Evolutionary conservation across 495 filamentous ascomycete species (phyloP).

Genomic region (Xylaria castorea): DNA sequence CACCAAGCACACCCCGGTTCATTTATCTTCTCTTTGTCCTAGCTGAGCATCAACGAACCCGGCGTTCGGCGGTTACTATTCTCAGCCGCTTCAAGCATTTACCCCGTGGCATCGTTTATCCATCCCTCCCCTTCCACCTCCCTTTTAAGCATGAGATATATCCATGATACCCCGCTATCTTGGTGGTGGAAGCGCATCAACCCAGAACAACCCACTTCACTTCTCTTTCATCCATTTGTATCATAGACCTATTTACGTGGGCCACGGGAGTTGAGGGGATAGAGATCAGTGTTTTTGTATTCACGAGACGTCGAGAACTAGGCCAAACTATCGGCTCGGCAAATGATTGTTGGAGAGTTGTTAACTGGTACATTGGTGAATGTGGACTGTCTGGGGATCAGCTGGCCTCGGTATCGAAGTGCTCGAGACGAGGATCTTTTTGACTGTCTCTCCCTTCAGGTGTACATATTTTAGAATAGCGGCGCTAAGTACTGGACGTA

Average conservation of each 20-base stretch:
- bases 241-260: constrained; percentile 40
- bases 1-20: constrained; percentile 26
- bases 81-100: constrained; percentile 34
- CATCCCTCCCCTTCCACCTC: constrained; percentile 10
- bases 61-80: constrained; percentile 31
- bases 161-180: constrained; percentile 31
- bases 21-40: constrained; percentile 24
- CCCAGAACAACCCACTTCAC: constrained; percentile 18
- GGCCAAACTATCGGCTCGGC: neutral
- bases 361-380: constrained; percentile 25
- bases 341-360: constrained; percentile 13
- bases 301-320: constrained; percentile 21
- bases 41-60: constrained; percentile 31
- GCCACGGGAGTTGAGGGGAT: constrained; percentile 40
- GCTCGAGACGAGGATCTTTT: constrained; percentile 42
- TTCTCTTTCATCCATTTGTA: constrained; percentile 36
- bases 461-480: constrained; percentile 44
- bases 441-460: constrained; percentile 36
- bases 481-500: constrained; percentile 30
- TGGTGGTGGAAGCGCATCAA: constrained; percentile 25
- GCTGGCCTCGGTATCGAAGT: constrained; percentile 45
- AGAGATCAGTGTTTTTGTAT: constrained; percentile 35
- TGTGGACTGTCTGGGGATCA: constrained; percentile 37
- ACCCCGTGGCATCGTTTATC: constrained; percentile 25
- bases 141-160: constrained; percentile 22